Evolutionary conservation across 75 land plant species (phyloP).

Genomic region (Cryptomeria japonica): DNA sequence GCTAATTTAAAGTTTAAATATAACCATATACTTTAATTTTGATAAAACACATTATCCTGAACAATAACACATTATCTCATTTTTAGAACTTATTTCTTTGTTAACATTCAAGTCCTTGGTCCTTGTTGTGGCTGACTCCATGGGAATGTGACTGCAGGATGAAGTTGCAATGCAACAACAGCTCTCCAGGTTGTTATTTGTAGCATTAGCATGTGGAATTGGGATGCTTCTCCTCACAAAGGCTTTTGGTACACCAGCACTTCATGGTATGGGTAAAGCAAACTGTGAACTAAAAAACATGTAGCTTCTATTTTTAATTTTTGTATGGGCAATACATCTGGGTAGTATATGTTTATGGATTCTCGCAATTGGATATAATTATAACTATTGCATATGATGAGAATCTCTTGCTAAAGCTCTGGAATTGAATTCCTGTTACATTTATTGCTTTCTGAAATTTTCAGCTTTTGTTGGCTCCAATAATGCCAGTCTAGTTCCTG

Average conservation of each 20-base stretch:
- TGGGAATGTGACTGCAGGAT: constrained; percentile 51
- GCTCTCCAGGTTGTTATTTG: constrained; percentile 82
- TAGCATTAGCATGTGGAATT: constrained; percentile 73
- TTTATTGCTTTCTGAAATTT: constrained; percentile 3
- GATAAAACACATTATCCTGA: neutral
- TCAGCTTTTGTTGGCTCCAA: constrained; percentile 86
- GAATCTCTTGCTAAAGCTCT: neutral
- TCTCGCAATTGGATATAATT: neutral
- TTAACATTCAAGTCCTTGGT: constrained; percentile 1
- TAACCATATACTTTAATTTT: neutral
- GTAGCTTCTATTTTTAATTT: neutral
- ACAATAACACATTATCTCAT: neutral
- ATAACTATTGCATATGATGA: neutral
- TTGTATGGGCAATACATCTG: neutral
- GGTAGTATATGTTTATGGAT: neutral
- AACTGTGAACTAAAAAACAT: neutral
- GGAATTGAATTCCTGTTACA: constrained; percentile 2
- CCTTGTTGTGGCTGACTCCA: neutral
- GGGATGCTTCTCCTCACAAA: constrained; percentile 67
- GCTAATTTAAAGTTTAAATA: neutral
- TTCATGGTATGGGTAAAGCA: constrained; percentile 49
- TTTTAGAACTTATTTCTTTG: neutral
- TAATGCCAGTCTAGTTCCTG: constrained; percentile 66
- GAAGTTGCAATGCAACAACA: constrained; percentile 70
- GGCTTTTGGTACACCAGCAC: constrained; percentile 46